A percentile compares a stretch with the other conserved stretches of the same genome.
Evolutionary conservation across 2,329 filamentous ascomycete genomes (phyloP).

Genomic region (Davidsoniella virescens): DNA sequence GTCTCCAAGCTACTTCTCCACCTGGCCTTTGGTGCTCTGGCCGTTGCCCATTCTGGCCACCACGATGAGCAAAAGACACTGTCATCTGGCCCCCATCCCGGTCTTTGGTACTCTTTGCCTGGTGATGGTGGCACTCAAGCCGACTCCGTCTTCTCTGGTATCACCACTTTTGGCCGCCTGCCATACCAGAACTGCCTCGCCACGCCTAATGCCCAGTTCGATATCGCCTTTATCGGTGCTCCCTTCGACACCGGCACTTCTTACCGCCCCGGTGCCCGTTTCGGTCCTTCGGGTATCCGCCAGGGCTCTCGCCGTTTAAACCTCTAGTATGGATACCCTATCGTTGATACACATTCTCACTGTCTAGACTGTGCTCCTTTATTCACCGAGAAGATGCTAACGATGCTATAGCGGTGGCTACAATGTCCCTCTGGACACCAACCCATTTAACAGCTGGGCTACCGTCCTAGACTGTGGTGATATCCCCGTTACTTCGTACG

Average conservation of each 20-base stretch:
- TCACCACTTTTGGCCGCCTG: constrained; percentile 68
- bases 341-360: no score
- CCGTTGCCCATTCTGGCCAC: constrained; percentile 41
- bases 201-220: constrained; percentile 54
- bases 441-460: constrained; percentile 70
- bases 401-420: constrained; percentile 52
- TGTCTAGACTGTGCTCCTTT: no score
- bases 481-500: constrained; percentile 74
- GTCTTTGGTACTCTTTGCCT: constrained; percentile 72
- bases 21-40: constrained; percentile 31
- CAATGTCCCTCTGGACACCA: constrained; percentile 64
- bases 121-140: constrained; percentile 71
- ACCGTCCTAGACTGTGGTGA: constrained; percentile 71
- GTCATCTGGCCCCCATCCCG: constrained; percentile 48
- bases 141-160: constrained; percentile 77
- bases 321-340: constrained; percentile 49
- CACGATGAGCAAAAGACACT: constrained; percentile 39
- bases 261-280: constrained; percentile 68
- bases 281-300: constrained; percentile 70
- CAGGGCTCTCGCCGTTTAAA: constrained; percentile 76
- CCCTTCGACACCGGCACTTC: constrained; percentile 79
- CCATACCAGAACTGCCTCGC: constrained; percentile 62
- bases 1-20: constrained; percentile 19
- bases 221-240: constrained; percentile 73
- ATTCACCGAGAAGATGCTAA: not conserved